Percentiles rank a stretch among this genome's conserved stretches.
These are phyloP conservation scores for Lasiosphaeria ovina DNA, from an alignment of 495 filamentous ascomycete species.

Conservation along the genomic window DNA sequence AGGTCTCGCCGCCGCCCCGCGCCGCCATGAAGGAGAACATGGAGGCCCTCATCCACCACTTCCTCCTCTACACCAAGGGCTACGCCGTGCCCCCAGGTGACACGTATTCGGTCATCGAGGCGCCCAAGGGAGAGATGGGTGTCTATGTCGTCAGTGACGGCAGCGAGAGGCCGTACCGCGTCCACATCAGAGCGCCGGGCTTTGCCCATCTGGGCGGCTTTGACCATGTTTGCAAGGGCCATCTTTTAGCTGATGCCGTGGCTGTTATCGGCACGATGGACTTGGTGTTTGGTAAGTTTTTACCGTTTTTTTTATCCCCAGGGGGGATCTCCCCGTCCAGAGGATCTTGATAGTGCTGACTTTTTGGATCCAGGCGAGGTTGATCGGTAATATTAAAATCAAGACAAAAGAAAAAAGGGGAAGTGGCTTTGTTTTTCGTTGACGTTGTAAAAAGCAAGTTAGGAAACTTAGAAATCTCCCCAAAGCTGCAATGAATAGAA, in stretches of 20 bases:
- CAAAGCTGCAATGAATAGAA: not conserved
- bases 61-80: conserved; percentile 96
- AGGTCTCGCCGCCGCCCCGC: conserved; percentile 92
- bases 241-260: conserved; percentile 94
- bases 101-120: conserved; percentile 97
- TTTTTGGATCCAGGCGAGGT: conserved; percentile 41
- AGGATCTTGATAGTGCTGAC: not conserved
- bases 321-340: no score
- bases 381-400: conserved; percentile 42
- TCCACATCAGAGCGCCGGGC: conserved; percentile 94
- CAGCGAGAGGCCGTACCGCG: conserved; percentile 92
- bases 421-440: conserved; percentile 1
- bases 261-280: conserved; percentile 96
- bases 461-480: no score
- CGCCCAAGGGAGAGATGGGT: conserved; percentile 99
- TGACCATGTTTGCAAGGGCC: conserved; percentile 86
- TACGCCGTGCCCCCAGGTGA: conserved; percentile 97
- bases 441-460: no score
- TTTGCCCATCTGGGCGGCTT: conserved; percentile 95
- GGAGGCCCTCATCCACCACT: conserved; percentile 99
- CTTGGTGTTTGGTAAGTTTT: conserved; percentile 60
- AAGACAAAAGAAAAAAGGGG: conserved; percentile 10
- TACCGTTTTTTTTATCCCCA: conserved; percentile 1
- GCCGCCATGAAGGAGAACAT: conserved; percentile 99
- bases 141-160: conserved; percentile 97